Conservation (phyloP, 1,284 basidiomycete species). For the Malassezia pachydermatis region DNA sequence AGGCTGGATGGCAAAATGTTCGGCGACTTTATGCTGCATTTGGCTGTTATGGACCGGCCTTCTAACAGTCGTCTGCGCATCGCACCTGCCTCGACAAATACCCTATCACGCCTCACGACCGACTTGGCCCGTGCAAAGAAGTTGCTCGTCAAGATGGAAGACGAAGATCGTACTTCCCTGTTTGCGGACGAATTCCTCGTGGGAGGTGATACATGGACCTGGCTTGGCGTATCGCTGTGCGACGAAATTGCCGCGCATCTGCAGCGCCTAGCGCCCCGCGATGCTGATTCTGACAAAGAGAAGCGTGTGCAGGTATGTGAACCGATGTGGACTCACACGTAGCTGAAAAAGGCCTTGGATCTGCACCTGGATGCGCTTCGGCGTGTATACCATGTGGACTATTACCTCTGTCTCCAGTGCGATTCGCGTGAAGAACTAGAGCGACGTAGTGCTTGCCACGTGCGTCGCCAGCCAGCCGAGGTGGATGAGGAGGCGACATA, state of each 20-base stretch:
- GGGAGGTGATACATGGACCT: constrained; percentile 4
- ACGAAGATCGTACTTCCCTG: constrained; percentile 28
- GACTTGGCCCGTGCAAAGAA: constrained; percentile 32
- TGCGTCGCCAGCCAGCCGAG: constrained; percentile 23
- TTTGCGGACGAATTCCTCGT: constrained; percentile 17
- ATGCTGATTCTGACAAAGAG: too few relatives aligned
- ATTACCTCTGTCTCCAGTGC: constrained; percentile 37
- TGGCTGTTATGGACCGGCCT: constrained; percentile 30
- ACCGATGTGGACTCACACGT: not conserved
- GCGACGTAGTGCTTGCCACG: constrained; percentile 28
- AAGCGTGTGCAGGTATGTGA: not conserved
- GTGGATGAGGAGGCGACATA: constrained; percentile 20
- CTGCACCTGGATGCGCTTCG: constrained; percentile 38
- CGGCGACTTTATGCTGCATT: constrained; percentile 29
- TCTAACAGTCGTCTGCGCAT: constrained; percentile 31
- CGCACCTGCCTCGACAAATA: constrained; percentile 31
- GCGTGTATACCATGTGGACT: constrained; percentile 39
- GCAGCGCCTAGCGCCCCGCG: constrained; percentile 8
- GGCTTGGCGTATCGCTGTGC: constrained; percentile 21
- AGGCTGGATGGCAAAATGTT: constrained; percentile 27
- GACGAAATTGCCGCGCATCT: constrained; percentile 24
- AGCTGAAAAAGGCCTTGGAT: constrained; percentile 36
- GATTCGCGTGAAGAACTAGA: constrained; percentile 43
- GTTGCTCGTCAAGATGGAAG: constrained; percentile 25
- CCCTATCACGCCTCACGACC: constrained; percentile 25